Evolutionary conservation across 129 eudicot species (phyloP), one percentile per base, ranked within the genome.

Genomic region (Smallanthus sonchifolius): DNA sequence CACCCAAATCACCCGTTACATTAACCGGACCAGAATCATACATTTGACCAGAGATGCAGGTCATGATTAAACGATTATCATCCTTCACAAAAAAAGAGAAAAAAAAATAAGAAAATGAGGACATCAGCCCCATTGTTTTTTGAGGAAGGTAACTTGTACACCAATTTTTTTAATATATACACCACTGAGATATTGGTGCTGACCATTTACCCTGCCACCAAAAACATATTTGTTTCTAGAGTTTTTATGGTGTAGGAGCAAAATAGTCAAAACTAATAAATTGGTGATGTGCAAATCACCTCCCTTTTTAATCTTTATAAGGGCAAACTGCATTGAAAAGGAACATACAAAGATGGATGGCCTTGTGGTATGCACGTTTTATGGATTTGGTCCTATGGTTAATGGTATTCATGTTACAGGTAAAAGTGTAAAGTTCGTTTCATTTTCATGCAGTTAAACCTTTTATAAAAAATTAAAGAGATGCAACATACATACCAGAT

Each of bases 21-120:
- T 87, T 92, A 57, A 87, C 84, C 1, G 98, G 98, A 83, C 91
- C 80, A 70, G 98, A 89, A 79, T 92, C 96, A 65, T 87, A 89
- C 34, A 92, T 86, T 75, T 89, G 96, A 71, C 98, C 98, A 67
- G 96, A 82, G 75, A 89, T 90, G 82, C 98, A 92, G 48, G 84
- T 84, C 73, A 83, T 85, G 56, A 92, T 77, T 83, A 92, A 84
- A 40, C 84, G 86, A 81, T 85, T 87, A 76, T 92, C 96, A 83
- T 86, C 98, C 98, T 92, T 55, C 85, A 83, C 9, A 32, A 77
- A 38, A 77, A 43, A 57, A 36, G 19, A 64, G 28, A 40, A 37
- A 59, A 45, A 67, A 79, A 67, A 20, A 36, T 35, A 42, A 77
- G 63, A 65, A 65, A 35, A 73, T 49, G 20, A 32, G 35, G 39